These are phyloP conservation scores for Mucor velutinosus DNA, from an alignment of 371 early-diverging fungal genomes.

Conservation along the genomic window DNA sequence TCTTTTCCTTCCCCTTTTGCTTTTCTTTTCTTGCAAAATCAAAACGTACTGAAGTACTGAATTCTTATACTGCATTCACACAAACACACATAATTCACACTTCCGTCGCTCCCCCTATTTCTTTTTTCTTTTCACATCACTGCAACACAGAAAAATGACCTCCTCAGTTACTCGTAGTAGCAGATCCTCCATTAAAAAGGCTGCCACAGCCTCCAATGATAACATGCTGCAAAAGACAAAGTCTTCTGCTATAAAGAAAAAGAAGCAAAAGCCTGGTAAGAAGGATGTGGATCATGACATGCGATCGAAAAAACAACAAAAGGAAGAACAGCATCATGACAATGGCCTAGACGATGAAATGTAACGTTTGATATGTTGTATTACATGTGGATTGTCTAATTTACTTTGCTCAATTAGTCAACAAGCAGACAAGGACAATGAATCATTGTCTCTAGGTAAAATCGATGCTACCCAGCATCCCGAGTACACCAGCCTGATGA, in stretches of 20 bases:
- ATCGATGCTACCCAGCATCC: slow-evolving; percentile 26
- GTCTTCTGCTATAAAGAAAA: slow-evolving; percentile 8
- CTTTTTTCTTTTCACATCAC: not conserved
- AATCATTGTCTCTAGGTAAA: slow-evolving; percentile 1
- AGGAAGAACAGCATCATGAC: not conserved
- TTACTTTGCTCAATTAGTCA: not conserved
- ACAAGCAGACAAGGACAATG: slow-evolving; percentile 4
- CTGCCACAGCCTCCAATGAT: slow-evolving; percentile 3
- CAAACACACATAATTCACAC: not conserved
- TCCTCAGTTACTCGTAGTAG: slow-evolving; percentile 26
- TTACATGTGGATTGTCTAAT: not conserved
- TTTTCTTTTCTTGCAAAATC: slow-evolving; percentile 10
- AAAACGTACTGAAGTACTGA: not conserved
- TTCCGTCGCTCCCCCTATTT: not conserved
- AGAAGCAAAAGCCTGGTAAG: slow-evolving; percentile 17
- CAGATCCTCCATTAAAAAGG: slow-evolving; percentile 21
- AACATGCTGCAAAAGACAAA: slow-evolving; percentile 5
- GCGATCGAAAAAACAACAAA: slow-evolving; percentile 4
- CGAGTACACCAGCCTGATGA: slow-evolving; percentile 31
- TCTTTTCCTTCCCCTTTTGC: slow-evolving; percentile 26
- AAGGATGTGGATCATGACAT: slow-evolving; percentile 13
- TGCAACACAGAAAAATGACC: slow-evolving; percentile 14
- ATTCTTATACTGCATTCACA: not conserved
- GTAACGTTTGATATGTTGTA: not conserved
- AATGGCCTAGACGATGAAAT: not conserved